Base-by-base conservation (phyloP, 2,329 filamentous ascomycete genomes). In the Dactylonectria estremocensis region DNA sequence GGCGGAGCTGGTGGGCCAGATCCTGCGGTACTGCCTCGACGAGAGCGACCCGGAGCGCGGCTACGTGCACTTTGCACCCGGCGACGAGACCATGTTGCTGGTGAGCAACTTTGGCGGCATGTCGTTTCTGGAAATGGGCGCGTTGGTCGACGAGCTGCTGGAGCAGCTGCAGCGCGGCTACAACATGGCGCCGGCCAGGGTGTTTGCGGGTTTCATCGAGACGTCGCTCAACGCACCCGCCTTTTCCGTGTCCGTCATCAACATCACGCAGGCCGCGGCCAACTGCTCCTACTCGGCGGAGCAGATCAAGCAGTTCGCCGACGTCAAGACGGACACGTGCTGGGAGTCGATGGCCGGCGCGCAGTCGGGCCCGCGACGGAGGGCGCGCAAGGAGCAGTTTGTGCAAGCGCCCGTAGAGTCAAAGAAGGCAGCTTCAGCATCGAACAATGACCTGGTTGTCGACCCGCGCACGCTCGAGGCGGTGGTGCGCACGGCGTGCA, bases 161-260 rank as follows among this genome's bases (percentile, higher is more conserved):
- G 81, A 82, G 40, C 87, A 89, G 73, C 78, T 89, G 11, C 79
- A 79, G 7, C 69, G 64, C 0, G 76, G 83, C 66, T 89, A 86
- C 85, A 80, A 81, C 6, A 82, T 88, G 5, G 77, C 80, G 53
- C 87, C 87, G 0, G 83, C 84, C 3, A 84, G 91, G 33, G 85
- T 92, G 58, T 84, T 88, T 58, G 82, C 86, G 0, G 92, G 92
- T 1, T 90, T 88, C 31, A 86, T 91, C 63, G 92, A 93, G 85
- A 93, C 91, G 0, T 92, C 90, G 16, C 85, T 94, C 73, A 93
- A 93, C 70, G 91, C 90, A 0, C 87, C 91, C 0, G 92, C 91
- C 0, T 93, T 93, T 75, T 92, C 89, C 14, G 85, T 93, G 6
- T 92, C 90, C 3, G 73, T 93, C 55, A 81, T 92, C 74, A 92